phyloP scores from a whole-genome alignment of 176 grass and related monocot species.

The Saccharum officinarum region DNA sequence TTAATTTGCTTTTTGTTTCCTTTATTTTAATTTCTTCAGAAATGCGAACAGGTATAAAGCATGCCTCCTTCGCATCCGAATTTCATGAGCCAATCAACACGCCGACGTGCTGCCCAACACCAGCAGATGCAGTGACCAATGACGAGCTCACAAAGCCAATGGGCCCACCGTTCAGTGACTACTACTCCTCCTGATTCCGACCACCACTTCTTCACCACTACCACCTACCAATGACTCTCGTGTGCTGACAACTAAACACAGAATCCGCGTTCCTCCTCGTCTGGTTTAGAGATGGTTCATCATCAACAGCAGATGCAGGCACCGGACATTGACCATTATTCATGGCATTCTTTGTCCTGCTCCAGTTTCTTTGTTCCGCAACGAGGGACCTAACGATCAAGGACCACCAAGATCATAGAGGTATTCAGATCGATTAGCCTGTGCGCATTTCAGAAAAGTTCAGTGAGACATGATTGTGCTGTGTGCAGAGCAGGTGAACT shows the following conservation, averaged over 20 bases:
- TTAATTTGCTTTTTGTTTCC: too few relatives aligned
- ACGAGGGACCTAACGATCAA: neutral
- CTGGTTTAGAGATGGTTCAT: neutral
- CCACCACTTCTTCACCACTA: slow-evolving; percentile 40
- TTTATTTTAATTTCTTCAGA: too few relatives aligned
- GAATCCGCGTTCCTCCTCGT: neutral
- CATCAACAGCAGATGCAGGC: neutral
- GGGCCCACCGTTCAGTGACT: neutral
- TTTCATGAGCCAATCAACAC: neutral
- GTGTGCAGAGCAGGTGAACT: neutral
- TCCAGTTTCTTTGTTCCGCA: neutral
- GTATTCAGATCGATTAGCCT: neutral
- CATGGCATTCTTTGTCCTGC: neutral
- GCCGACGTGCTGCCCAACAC: slow-evolving; percentile 37
- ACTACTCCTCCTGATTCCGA: neutral
- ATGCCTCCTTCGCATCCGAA: neutral
- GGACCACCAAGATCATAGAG: neutral
- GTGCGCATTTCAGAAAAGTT: neutral
- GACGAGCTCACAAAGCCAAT: neutral
- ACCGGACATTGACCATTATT: neutral
- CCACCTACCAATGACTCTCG: neutral
- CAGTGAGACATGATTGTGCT: neutral
- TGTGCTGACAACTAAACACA: neutral
- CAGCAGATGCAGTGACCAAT: neutral
- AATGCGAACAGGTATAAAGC: too few relatives aligned